Evolutionary conservation across 805 yeast species (phyloP), one percentile per base, ranked within the genome.

Genomic region (Brettanomyces bruxellensis): DNA sequence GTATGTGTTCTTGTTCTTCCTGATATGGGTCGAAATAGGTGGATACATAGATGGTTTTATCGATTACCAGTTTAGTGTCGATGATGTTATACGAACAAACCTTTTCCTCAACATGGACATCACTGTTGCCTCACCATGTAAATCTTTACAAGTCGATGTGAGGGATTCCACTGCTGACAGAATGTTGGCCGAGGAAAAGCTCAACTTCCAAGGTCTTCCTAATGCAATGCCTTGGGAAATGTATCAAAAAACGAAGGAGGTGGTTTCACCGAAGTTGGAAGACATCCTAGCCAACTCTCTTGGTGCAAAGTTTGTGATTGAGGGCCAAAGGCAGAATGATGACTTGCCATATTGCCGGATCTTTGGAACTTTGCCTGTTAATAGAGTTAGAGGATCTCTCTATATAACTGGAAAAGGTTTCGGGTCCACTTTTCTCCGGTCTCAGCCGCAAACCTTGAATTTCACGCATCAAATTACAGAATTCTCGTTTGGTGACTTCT

Each of bases 401-500:
- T 90, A 83, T 56, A 83, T 93, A 41, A 84, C 90, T 1, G 88
- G 86, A 3, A 80, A 76, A 55, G 95, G 95, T 0, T 67, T 68
- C 51, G 90, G 86, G 1, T 52, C 50, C 47, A 6, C 34, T 14
- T 81, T 81, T 50, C 53, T 65, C 36, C 81, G 73, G 50, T 64
- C 65, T 39, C 70, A 73, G 9, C 77, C 76, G 1, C 34, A 57
- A 6, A 65, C 72, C 23, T 65, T 86, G 48, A 86, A 91, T 58
- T 84, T 91, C 60, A 76, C 95, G 1, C 99, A 93, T 64, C 78
- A 79, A 4, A 82, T 93, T 49, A 77, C 78, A 49, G 98, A 91
- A 62, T 78, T 89, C 51, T 88, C 97, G 9, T 91, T 82, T 65
- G 99, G 99, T 12, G 86, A 79, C 35, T 89, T 84, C 63, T 89